A percentile compares a stretch with the other conserved stretches of the same genome.
Evolutionary conservation across 2,329 filamentous ascomycete genomes (phyloP).

Genomic region (Metarhizium brunneum): DNA sequence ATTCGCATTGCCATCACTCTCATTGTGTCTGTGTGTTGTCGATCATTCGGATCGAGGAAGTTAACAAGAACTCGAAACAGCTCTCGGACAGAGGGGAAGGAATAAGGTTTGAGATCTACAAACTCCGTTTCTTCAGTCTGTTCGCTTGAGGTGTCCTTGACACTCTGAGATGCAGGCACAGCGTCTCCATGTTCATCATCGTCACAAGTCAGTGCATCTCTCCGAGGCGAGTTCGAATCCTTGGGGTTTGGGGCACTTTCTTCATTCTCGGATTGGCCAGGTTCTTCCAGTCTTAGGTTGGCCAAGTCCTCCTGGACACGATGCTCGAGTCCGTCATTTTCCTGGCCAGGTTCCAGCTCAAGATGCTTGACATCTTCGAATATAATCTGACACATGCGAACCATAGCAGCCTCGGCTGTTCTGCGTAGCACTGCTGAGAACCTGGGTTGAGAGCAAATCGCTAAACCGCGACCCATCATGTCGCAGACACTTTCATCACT

Average conservation of each 20-base stretch:
- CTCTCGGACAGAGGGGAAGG: slow-evolving; percentile 86
- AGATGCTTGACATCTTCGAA: slow-evolving; percentile 87
- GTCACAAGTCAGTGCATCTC: background rate
- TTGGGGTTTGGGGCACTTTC: slow-evolving; percentile 5
- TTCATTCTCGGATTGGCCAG: slow-evolving; percentile 4
- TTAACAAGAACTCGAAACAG: slow-evolving; percentile 90
- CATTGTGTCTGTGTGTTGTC: slow-evolving; percentile 88
- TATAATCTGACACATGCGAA: slow-evolving; percentile 98
- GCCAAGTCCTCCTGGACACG: slow-evolving; percentile 61
- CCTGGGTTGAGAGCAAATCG: slow-evolving; percentile 90
- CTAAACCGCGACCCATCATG: slow-evolving; percentile 97
- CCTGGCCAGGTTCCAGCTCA: slow-evolving; percentile 64
- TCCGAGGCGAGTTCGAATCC: background rate
- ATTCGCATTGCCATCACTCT: slow-evolving; percentile 95
- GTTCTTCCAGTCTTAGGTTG: slow-evolving; percentile 71
- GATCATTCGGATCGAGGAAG: slow-evolving; percentile 86
- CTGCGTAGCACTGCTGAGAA: slow-evolving; percentile 84
- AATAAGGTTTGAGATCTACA: slow-evolving; percentile 73
- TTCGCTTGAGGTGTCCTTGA: slow-evolving; percentile 15
- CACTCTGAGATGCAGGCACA: background rate
- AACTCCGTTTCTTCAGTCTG: slow-evolving; percentile 34
- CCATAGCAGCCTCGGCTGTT: slow-evolving; percentile 94
- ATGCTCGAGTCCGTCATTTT: slow-evolving; percentile 56
- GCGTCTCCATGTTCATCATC: slow-evolving; percentile 4
- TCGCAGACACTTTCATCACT: slow-evolving; percentile 97